Evolutionary conservation across 306 rosid genomes (phyloP).

Genomic region (Gleditsia sinensis): DNA sequence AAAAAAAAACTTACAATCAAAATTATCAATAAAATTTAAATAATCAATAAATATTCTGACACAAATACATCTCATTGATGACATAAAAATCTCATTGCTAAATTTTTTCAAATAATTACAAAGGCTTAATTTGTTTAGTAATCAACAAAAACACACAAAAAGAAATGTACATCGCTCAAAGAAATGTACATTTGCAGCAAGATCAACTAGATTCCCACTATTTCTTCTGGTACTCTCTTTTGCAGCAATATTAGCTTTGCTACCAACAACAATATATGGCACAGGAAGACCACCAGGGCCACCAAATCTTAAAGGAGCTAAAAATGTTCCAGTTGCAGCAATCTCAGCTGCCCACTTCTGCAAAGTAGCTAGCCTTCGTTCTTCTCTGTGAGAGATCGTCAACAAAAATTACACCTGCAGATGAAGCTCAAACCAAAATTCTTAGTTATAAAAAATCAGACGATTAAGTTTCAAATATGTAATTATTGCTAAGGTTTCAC

Average conservation of each 20-base stretch:
- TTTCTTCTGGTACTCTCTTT: constrained; percentile 91
- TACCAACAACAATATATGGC: constrained; percentile 85
- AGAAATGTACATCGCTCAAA: too few relatives aligned
- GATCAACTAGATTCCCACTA: constrained; percentile 96
- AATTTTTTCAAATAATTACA: too few relatives aligned
- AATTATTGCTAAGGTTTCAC: constrained; percentile 7
- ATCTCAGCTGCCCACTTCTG: constrained; percentile 97
- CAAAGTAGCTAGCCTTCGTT: constrained; percentile 88
- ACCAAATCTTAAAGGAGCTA: constrained; percentile 92
- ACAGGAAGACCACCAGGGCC: constrained; percentile 98
- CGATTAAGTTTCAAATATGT: constrained; percentile 12
- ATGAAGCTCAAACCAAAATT: constrained; percentile 41
- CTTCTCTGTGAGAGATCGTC: constrained; percentile 98
- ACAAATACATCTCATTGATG: too few relatives aligned
- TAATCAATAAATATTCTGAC: too few relatives aligned
- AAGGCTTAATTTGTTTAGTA: too few relatives aligned
- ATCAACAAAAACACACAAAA: too few relatives aligned
- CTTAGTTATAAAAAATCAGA: constrained; percentile 19
- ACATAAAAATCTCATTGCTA: too few relatives aligned
- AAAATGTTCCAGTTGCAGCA: constrained; percentile 87
- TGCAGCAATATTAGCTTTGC: constrained; percentile 93
- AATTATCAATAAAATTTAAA: too few relatives aligned
- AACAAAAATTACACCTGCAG: constrained; percentile 93
- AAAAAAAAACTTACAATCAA: too few relatives aligned
- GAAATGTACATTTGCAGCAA: too few relatives aligned